These are phyloP conservation scores for Reutealis trisperma DNA, from an alignment of 345 rosid species.

Conservation along the genomic window DNA sequence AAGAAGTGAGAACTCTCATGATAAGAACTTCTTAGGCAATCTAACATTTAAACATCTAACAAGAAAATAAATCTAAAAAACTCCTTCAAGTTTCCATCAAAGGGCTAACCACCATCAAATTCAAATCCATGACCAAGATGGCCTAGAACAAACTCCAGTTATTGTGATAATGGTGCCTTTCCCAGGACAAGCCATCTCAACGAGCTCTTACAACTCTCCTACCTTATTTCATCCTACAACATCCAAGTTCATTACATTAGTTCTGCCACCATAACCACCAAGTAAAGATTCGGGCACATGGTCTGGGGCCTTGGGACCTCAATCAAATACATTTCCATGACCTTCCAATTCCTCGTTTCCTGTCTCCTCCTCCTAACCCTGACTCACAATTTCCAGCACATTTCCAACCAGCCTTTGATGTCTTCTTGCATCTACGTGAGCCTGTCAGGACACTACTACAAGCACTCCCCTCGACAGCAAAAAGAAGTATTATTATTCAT, in stretches of 20 bases:
- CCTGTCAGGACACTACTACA: slow-evolving; percentile 30
- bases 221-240: slow-evolving; percentile 35
- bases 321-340: slow-evolving; percentile 40
- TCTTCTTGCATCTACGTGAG: slow-evolving; percentile 28
- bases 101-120: too few species aligned
- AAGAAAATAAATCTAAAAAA: too few species aligned
- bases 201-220: slow-evolving; percentile 55
- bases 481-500: slow-evolving; percentile 34
- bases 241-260: slow-evolving; percentile 44
- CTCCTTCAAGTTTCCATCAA: too few species aligned
- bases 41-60: too few species aligned
- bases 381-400: slow-evolving; percentile 48
- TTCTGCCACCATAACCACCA: slow-evolving; percentile 45
- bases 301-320: slow-evolving; percentile 24
- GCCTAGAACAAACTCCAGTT: slow-evolving; percentile 13
- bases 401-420: slow-evolving; percentile 35
- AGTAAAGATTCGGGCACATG: slow-evolving; percentile 38
- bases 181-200: slow-evolving; percentile 57
- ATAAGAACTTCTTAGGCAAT: too few species aligned
- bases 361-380: slow-evolving; percentile 39
- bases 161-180: slow-evolving; percentile 50
- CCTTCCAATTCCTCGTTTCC: slow-evolving; percentile 34
- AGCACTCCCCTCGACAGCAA: slow-evolving; percentile 24
- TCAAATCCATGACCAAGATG: too few species aligned
- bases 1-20: too few species aligned